These are phyloP conservation scores for Capsicum rhomboideum DNA, from an alignment of 257 asterid genomes.

Conservation along the genomic window DNA sequence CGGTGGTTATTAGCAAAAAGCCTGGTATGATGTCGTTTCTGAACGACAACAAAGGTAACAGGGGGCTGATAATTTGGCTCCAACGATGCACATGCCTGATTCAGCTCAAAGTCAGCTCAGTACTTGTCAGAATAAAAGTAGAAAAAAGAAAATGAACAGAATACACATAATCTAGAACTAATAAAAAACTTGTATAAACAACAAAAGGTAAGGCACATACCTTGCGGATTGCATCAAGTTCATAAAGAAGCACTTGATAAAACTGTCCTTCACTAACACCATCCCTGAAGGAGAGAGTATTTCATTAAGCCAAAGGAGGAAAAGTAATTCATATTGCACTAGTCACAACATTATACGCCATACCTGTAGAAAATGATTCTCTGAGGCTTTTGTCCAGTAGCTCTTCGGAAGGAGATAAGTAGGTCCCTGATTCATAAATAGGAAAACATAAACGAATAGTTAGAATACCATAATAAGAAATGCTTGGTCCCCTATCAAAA, in stretches of 20 bases:
- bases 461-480: background rate
- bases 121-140: background rate
- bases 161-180: background rate
- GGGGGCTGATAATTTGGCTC: slow-evolving; percentile 94
- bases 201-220: slow-evolving; percentile 18
- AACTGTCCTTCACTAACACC: slow-evolving; percentile 98
- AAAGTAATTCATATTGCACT: background rate
- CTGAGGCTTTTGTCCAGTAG: slow-evolving; percentile 83
- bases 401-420: slow-evolving; percentile 81
- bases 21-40: slow-evolving; percentile 92
- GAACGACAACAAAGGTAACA: slow-evolving; percentile 94
- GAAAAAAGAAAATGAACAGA: background rate
- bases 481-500: background rate
- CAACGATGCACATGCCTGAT: slow-evolving; percentile 89
- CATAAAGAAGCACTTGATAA: slow-evolving; percentile 83
- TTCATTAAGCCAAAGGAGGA: background rate
- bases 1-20: slow-evolving; percentile 71
- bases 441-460: background rate
- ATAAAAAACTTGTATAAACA: background rate
- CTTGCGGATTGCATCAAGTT: slow-evolving; percentile 94
- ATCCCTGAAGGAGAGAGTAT: slow-evolving; percentile 39
- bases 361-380: slow-evolving; percentile 88
- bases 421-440: slow-evolving; percentile 46
- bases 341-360: background rate
- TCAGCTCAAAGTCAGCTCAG: background rate